Base-by-base conservation (phyloP, 495 filamentous ascomycete species). In the Aspergillus nanangensis region DNA sequence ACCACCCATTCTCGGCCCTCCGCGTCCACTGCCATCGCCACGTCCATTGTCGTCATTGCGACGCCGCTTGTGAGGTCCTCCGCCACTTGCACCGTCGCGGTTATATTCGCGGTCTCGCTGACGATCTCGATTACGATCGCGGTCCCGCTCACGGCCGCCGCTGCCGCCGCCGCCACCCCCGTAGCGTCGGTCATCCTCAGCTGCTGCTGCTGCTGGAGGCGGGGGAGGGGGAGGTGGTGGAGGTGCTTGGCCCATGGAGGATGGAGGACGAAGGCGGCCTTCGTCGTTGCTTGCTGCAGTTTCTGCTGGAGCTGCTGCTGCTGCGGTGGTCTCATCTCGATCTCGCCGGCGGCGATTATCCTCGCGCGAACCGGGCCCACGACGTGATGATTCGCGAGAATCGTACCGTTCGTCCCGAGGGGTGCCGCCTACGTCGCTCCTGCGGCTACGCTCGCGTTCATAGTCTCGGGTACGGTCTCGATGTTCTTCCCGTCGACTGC, bases 391-490 rank as follows among this genome's bases (percentile, higher is more conserved):
- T 39, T 70, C 65, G 27, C 66, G 62, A 15, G 62, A 56, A 19
- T 70, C 66, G 22, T 64, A 66, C 2, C 59, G 64, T 4, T 70
- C 67, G 22, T 71, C 69, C 9, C 62, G 62, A 31, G 55, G 45
- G 15, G 43, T 45, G n/a, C 57, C 41, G 21, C 62, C 61, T 29
- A 55, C 58, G 40, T 71, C 65, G 32, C 63, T 65, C 22, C 68
- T 53, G 24, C 67, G 71, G 40, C 54, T 66, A 23, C 66, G 64
- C 25, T 73, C 69, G n/a, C 66, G 66, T 25, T 67, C 64, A 33
- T 54, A 51, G 38, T 68, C 63, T 11, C 66, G 62, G 23, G 56
- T 55, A 8, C 56, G 46, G 8, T 54, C 62, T 8, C 67, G 60
- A 10, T 56, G 53, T 2, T 69, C 66, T 25, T 71, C 69, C 13